Evolutionary conservation across 805 yeast genomes (phyloP).

Genomic region (Nakazawaea anatomiae): DNA sequence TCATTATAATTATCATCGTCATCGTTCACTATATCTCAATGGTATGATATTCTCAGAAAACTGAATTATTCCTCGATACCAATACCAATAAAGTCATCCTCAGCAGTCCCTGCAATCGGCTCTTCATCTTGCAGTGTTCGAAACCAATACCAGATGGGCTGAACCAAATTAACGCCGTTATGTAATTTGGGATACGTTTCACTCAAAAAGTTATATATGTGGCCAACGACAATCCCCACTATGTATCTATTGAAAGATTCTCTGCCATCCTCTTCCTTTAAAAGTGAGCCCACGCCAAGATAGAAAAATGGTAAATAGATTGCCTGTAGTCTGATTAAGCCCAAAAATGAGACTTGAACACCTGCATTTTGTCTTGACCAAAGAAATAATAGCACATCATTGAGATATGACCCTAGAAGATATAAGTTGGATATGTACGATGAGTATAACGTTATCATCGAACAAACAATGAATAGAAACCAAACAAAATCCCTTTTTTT

Average conservation of each 20-base stretch:
- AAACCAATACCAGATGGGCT: constrained; percentile 37
- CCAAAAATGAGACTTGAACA: constrained; percentile 31
- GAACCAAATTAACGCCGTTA: constrained; percentile 24
- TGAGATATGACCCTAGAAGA: constrained; percentile 33
- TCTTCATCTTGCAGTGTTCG: not conserved
- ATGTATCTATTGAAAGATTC: constrained; percentile 18
- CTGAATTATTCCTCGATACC: not conserved
- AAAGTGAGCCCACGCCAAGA: constrained; percentile 18
- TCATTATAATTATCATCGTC: too few species aligned
- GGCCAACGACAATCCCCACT: constrained; percentile 38
- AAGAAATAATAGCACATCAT: constrained; percentile 33
- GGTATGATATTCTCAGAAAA: not conserved
- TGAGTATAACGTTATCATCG: constrained; percentile 25
- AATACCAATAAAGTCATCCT: not conserved
- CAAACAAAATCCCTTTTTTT: constrained; percentile 32
- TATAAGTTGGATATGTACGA: constrained; percentile 21
- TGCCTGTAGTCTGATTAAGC: constrained; percentile 34
- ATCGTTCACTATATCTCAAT: too few species aligned
- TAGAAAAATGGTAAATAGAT: constrained; percentile 37
- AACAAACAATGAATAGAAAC: constrained; percentile 26
- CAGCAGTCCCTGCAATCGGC: not conserved
- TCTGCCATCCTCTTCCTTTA: constrained; percentile 12
- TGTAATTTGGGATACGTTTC: constrained; percentile 36
- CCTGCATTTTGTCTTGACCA: constrained; percentile 43
- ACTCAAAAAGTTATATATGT: constrained; percentile 30